Percentiles rank a stretch among this genome's conserved stretches.
Conservation (phyloP, 2,329 filamentous ascomycete genomes). For the Fusarium tupiense region DNA sequence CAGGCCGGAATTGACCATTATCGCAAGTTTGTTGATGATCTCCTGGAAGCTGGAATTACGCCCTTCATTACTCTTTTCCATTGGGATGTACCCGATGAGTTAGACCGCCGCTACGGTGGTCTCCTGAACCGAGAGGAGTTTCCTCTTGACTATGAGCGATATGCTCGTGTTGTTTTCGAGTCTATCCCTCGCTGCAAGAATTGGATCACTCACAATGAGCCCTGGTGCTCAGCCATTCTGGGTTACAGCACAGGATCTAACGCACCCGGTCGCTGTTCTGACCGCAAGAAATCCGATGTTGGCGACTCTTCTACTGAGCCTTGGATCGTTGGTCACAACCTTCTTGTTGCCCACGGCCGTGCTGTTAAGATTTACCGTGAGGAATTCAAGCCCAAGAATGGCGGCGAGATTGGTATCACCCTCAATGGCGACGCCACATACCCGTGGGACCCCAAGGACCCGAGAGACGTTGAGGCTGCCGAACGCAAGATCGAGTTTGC, state of each 20-base stretch:
- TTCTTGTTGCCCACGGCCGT: conserved; percentile 81
- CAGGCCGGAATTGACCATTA: conserved; percentile 81
- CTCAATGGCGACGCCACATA: conserved; percentile 86
- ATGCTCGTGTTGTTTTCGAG: conserved; percentile 79
- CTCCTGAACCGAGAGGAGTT: conserved; percentile 85
- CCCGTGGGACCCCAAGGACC: conserved; percentile 83
- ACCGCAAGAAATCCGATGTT: conserved; percentile 74
- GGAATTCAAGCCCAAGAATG: conserved; percentile 77
- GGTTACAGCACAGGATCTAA: conserved; percentile 82
- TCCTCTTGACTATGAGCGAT: conserved; percentile 81
- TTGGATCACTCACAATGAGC: conserved; percentile 94
- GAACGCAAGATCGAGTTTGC: conserved; percentile 87
- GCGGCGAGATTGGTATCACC: conserved; percentile 86
- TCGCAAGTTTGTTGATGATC: conserved; percentile 79
- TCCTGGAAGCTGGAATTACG: conserved; percentile 78
- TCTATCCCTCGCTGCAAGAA: conserved; percentile 80
- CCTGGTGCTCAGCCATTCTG: conserved; percentile 84
- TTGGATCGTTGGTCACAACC: conserved; percentile 84
- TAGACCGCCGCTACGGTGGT: conserved; percentile 84
- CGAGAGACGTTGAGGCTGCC: conserved; percentile 77
- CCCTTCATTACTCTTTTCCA: conserved; percentile 88
- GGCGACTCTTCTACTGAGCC: conserved; percentile 82
- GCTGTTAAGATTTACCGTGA: conserved; percentile 86
- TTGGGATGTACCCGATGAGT: conserved; percentile 84
- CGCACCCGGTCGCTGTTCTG: conserved; percentile 83